A percentile compares a stretch with the other conserved stretches of the same genome.
Evolutionary conservation across 805 yeast genomes (phyloP).

Genomic region (Saccharomycopsis selenospora): DNA sequence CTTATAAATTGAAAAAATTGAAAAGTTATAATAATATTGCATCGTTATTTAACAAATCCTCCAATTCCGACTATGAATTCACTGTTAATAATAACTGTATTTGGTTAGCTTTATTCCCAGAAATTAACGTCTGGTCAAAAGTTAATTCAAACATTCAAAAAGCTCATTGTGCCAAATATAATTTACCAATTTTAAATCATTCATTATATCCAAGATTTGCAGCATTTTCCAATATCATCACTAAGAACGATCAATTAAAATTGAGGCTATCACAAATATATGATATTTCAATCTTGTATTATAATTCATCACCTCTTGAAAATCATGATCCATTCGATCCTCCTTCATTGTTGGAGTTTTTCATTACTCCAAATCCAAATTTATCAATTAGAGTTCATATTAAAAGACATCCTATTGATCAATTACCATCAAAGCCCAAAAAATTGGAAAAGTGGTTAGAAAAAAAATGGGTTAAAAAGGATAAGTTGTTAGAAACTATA

Average conservation of each 20-base stretch:
- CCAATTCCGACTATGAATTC: conserved; percentile 21
- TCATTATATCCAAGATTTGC: conserved; percentile 74
- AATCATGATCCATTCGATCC: conserved; percentile 18
- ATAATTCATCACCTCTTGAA: conserved; percentile 3
- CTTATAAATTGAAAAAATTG: conserved; percentile 28
- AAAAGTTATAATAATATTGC: conserved; percentile 21
- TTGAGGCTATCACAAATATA: conserved; percentile 32
- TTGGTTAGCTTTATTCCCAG: conserved; percentile 78
- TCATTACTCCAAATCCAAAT: conserved; percentile 25
- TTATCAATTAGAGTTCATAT: conserved; percentile 41
- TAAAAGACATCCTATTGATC: conserved; percentile 37
- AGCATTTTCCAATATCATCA: conserved; percentile 44
- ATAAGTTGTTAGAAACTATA: conserved; percentile 38
- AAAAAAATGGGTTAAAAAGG: conserved; percentile 64
- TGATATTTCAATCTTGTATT: conserved; percentile 48
- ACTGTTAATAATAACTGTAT: conserved; percentile 34
- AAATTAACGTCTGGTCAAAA: conserved; percentile 62
- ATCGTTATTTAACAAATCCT: conserved; percentile 31
- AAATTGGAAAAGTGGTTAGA: conserved; percentile 74
- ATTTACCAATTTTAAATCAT: conserved; percentile 51
- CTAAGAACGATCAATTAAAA: conserved; percentile 29
- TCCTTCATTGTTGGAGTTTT: conserved; percentile 31
- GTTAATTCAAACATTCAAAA: conserved; percentile 42
- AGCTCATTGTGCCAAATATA: conserved; percentile 47
- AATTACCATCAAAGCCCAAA: conserved; percentile 46